Conservation (phyloP, 2,329 filamentous ascomycete species). For the Cladosporium sp. region DNA sequence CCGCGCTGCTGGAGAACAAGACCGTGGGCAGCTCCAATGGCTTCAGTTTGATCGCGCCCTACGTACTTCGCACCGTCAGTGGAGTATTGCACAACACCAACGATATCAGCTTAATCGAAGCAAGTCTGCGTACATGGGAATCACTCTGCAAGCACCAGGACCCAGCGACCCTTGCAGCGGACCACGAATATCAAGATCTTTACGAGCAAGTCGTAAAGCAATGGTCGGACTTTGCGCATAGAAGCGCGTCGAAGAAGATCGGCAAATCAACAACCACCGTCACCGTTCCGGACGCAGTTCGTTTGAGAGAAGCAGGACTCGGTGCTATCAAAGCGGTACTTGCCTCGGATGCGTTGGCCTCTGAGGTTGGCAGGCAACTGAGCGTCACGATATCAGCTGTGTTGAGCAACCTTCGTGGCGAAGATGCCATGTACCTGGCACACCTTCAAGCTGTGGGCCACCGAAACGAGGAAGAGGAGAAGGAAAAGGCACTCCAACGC, state of each 20-base stretch:
- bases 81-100: conserved; percentile 71
- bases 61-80: conserved; percentile 78
- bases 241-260: conserved; percentile 40
- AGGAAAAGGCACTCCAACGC: conserved; percentile 61
- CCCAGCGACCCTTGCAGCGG: conserved; percentile 74
- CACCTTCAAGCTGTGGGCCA: conserved; percentile 63
- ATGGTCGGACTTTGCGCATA: conserved; percentile 76
- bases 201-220: conserved; percentile 76
- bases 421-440: conserved; percentile 64
- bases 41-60: conserved; percentile 75
- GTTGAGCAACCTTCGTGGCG: conserved; percentile 77
- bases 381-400: conserved; percentile 77
- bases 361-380: conserved; percentile 71
- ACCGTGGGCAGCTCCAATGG: conserved; percentile 62
- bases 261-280: conserved; percentile 27
- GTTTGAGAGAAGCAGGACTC: conserved; percentile 50
- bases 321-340: conserved; percentile 75
- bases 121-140: conserved; percentile 79
- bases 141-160: conserved; percentile 88
- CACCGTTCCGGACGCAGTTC: conserved; percentile 66
- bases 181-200: conserved; percentile 74
- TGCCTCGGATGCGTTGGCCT: conserved; percentile 70
- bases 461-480: conserved; percentile 61
- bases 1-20: conserved; percentile 80
- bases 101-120: conserved; percentile 90